phyloP scores from a whole-genome alignment of 108 stramenopile genomes.

The Thalassiosira profunda region DNA sequence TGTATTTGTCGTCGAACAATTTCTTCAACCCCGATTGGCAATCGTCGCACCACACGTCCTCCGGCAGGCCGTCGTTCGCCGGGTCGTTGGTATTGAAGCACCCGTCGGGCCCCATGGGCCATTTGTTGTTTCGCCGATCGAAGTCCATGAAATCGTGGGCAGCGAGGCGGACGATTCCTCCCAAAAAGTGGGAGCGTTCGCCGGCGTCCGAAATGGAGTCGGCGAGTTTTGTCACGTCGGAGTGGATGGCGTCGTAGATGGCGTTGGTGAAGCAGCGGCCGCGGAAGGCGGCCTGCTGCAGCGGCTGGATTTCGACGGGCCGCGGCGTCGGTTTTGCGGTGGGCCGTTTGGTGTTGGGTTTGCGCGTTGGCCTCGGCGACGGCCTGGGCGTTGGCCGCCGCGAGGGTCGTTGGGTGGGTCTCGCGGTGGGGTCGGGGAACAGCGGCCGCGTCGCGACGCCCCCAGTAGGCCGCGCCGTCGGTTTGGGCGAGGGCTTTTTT shows the following conservation, averaged over 20 bases:
- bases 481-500: no score
- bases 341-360: no score
- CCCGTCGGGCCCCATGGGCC: constrained; percentile 20
- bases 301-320: no score
- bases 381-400: no score
- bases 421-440: no score
- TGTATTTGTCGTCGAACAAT: constrained; percentile 11
- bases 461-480: no score
- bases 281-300: no score
- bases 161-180: constrained; percentile 20
- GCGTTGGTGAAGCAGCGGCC: background rate
- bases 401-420: no score
- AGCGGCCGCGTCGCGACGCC: no score
- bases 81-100: constrained; percentile 14
- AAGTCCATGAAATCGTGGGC: constrained; percentile 38
- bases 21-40: constrained; percentile 11
- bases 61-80: constrained; percentile 3
- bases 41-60: constrained; percentile 10
- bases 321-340: no score
- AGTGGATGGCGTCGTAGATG: constrained; percentile 9
- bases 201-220: background rate
- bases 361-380: no score
- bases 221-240: constrained; percentile 7
- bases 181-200: constrained; percentile 12
- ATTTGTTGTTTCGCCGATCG: background rate